Conservation (phyloP, 305 asterid species). For the Fraxinus sp. region DNA sequence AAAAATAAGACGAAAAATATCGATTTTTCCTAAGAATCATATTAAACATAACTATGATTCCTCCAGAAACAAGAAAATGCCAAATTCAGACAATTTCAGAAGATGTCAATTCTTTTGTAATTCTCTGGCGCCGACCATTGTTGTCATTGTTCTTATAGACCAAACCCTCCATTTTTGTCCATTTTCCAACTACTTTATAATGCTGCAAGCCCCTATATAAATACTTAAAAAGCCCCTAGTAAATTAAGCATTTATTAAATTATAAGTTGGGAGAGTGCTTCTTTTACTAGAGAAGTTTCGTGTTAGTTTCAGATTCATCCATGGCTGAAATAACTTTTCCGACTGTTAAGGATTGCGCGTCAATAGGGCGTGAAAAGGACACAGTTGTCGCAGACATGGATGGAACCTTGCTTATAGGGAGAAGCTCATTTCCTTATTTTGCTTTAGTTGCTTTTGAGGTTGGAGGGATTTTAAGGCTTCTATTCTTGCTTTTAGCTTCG, state of each 20-base stretch:
- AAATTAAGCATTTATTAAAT: not conserved
- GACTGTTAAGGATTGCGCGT: conserved; percentile 39
- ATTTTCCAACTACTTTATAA: not conserved
- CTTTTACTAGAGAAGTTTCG: not conserved
- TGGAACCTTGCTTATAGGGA: conserved; percentile 51
- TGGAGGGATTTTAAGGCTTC: conserved; percentile 40
- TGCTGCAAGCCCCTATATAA: not conserved
- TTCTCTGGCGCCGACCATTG: conserved; percentile 10
- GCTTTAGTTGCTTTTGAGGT: conserved; percentile 41
- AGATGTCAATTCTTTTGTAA: conserved; percentile 17
- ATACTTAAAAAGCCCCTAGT: not conserved
- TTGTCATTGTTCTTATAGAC: conserved; percentile 19
- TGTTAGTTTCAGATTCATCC: not conserved
- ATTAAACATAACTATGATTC: not conserved
- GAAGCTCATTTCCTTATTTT: conserved; percentile 46
- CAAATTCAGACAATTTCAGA: conserved; percentile 7
- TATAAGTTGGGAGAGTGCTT: not conserved
- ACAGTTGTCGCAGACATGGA: conserved; percentile 63
- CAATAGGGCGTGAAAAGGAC: conserved; percentile 43
- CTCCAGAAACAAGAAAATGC: conserved; percentile 13
- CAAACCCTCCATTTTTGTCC: conserved; percentile 12
- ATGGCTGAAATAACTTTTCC: conserved; percentile 40
- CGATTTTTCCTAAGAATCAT: conserved; percentile 19
- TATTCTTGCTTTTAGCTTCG: conserved; percentile 33
- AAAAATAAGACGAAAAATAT: not conserved